Percentiles rank a stretch among this genome's conserved stretches.
These are phyloP conservation scores for Fermentozyma sake DNA, from an alignment of 1,139 yeast genomes.

Conservation along the genomic window DNA sequence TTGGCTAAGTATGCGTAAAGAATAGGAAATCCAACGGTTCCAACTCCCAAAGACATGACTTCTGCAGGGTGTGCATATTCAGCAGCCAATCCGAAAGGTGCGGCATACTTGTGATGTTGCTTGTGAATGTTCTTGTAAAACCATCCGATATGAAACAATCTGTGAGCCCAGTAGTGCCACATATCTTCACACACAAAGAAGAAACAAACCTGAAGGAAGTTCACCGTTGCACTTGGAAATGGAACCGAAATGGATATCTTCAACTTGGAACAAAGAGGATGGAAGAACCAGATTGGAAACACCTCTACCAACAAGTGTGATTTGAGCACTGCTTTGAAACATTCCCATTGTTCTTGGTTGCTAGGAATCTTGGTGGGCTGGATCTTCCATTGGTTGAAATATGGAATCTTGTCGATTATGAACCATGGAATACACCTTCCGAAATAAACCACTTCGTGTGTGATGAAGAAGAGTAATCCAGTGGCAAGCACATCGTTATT, in stretches of 20 bases:
- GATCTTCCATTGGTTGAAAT: constrained; percentile 71
- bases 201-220: constrained; percentile 59
- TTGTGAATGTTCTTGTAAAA: constrained; percentile 90
- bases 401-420: constrained; percentile 71
- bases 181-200: constrained; percentile 86
- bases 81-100: constrained; percentile 94
- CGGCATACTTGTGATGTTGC: constrained; percentile 95
- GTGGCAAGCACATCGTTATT: constrained; percentile 79
- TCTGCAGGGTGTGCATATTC: constrained; percentile 96
- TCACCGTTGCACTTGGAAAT: constrained; percentile 61
- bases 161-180: constrained; percentile 96
- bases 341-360: constrained; percentile 83
- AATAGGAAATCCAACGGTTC: constrained; percentile 92
- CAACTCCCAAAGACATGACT: constrained; percentile 84
- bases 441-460: constrained; percentile 80
- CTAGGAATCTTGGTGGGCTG: constrained; percentile 79
- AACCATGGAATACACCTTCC: constrained; percentile 85
- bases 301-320: constrained; percentile 92
- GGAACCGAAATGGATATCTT: constrained; percentile 79
- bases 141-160: constrained; percentile 78
- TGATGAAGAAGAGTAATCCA: constrained; percentile 66
- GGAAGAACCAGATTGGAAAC: constrained; percentile 93
- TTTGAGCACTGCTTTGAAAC: constrained; percentile 75
- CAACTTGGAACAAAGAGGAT: constrained; percentile 74
- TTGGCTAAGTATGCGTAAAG: constrained; percentile 42